Base-by-base conservation (phyloP, 768 basidiomycete species). In the Antrodiella citrinella region DNA sequence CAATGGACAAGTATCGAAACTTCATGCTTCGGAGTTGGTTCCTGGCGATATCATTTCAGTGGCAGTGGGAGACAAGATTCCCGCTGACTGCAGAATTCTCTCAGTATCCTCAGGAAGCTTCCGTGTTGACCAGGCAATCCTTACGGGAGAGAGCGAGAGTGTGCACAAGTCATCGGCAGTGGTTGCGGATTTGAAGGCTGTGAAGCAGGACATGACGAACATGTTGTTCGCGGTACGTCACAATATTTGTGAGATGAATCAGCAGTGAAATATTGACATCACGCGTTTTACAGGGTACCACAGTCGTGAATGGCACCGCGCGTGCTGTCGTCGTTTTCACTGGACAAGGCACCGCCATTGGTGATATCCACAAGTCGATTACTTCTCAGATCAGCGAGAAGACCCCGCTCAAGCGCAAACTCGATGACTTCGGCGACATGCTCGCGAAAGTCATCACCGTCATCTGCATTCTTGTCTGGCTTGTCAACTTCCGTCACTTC, bases 201-300 rank as follows among this genome's bases (percentile, higher is more conserved):
- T 98, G 51, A 96, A 95, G 69, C 95, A 98, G 68, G 95, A 99
- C 60, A 95, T 95, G 94, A 83, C 77, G 51, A 98, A 97, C 67
- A 96, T 96, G 69, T 71, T 98, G 10, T 98, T 98, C 68, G 84
- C 91, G 7, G 91, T 91, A 59, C 59, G 82, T 66, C 40, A 19
- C 48, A 51, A 9, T 30, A 18, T 49, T 22, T 23, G 22, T 35
- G 11, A 23, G 35, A 19, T 35, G n/a, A 19, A 22, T 10, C n/a
- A 25, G 10, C 43, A 18, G 48, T 30, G 38, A 26, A 24, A 21
- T 40, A 9, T n/a, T 48, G 15, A 13, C 40, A 40, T 25, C 41
- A 50, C 9, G 52, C 40, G 30, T 39, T 49, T 23, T 35, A 19
- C 55, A 92, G 90, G 94, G 95, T 24, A 98, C 95, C 0, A 97